These are phyloP conservation scores for Jamesozyma hellenica DNA, from an alignment of 805 yeast genomes.

Conservation along the genomic window DNA sequence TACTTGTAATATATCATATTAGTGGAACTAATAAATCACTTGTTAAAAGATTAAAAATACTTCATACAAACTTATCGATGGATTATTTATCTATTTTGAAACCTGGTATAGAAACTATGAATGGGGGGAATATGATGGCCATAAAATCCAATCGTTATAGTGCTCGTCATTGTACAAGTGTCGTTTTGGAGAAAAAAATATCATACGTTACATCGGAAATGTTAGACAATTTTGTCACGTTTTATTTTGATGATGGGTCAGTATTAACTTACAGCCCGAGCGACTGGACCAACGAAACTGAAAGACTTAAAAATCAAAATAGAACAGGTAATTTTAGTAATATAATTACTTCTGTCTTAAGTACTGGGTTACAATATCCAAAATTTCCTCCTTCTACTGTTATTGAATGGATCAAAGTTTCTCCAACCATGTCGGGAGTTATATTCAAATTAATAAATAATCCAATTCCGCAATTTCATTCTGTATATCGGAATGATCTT, in stretches of 20 bases:
- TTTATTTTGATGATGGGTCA: conserved; percentile 20
- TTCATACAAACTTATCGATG: conserved; percentile 13
- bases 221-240: conserved; percentile 20
- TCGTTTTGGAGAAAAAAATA: conserved; percentile 13
- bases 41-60: conserved; percentile 20
- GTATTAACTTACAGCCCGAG: conserved; percentile 16
- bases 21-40: conserved; percentile 18
- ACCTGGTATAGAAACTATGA: conserved; percentile 6
- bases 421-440: conserved; percentile 29
- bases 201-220: conserved; percentile 19
- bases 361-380: conserved; percentile 23
- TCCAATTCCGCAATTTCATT: conserved; percentile 14
- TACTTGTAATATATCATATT: conserved; percentile 19
- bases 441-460: conserved; percentile 15
- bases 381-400: conserved; percentile 14
- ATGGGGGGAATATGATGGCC: conserved; percentile 5
- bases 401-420: conserved; percentile 24
- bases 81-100: conserved; percentile 14
- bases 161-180: conserved; percentile 8
- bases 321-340: conserved; percentile 19
- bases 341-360: conserved; percentile 23
- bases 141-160: conserved; percentile 15
- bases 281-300: conserved; percentile 23
- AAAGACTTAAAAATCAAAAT: conserved; percentile 14
- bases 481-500: conserved; percentile 9